Evolutionary conservation across 2,329 filamentous ascomycete species (phyloP), one percentile per base, ranked within the genome.

Genomic region (Xylaria polymorpha): DNA sequence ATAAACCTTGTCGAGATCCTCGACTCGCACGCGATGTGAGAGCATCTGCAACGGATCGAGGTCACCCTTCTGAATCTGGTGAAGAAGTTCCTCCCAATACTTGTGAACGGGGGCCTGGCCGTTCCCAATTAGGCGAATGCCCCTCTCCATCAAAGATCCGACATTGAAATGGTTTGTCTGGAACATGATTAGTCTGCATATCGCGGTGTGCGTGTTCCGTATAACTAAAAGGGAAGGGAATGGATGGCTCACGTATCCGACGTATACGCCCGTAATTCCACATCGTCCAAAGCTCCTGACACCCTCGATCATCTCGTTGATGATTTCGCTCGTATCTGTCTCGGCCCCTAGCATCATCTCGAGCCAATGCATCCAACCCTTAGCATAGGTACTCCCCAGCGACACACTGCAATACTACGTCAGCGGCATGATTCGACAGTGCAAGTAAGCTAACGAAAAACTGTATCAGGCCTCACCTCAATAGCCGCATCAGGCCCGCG

Each of bases 91-190:
- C 29, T 93, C 85, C 94, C 93, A 97, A 82, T 97, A 96, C 75
- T 90, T 88, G 75, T 95, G 92, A 0, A 97, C 92, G 0, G 93
- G 93, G 0, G 87, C 87, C 74, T 90, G 88, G 1, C 87, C 87
- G 74, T 89, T 89, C 20, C 88, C 88, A 51, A 89, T 94, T 53
- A 97, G 86, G 1, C 92, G 90, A 73, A 97, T 89, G n/a, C 93
- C 93, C 39, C 92, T 90, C 81, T 97, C 89, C 93, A 97, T 97
- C 15, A 97, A 78, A 0, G 92, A 90, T 10, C 94, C 93, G 73
- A 95, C 90, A 80, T 93, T 93, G 84, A 95, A 93, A 79, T 93
- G 91, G 80, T 94, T 94, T 25, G 91, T 93, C 86, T 90, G 71
- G 39, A 3, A 20, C 48, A 79, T 93, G 90, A 80, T 94, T 94